Evolutionary conservation across 176 grass and related monocot species (phyloP), one percentile per base, ranked within the genome.

Genomic region (Eremochloa ophiuroides): DNA sequence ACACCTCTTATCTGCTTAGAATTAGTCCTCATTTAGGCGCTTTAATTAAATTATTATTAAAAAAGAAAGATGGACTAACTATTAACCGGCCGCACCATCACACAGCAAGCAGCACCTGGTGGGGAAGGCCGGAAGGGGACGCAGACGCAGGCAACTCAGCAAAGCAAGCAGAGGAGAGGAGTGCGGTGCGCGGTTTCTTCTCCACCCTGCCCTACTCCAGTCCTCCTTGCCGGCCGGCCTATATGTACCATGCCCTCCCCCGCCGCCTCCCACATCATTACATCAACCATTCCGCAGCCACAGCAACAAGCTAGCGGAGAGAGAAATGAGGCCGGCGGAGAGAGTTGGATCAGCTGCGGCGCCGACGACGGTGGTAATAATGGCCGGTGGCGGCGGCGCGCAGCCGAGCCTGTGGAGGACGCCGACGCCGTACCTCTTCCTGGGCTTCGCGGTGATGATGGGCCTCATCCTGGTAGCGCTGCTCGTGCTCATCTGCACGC

Each of bases 381-480:
- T n/a, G 79, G 39, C n/a, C 6, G 16, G 40, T 31, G 47, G 23
- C 47, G 56, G 56, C 12, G 25, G 15, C 3, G 62, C 39, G 10
- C 33, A 20, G 20, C 41, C 7, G 31, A 6, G 41, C 20, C 14
- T 64, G 41, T 89, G 87, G 87, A 60, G 51, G 76, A 89, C 87
- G 63, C 87, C 87, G 7, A 89, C 87, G 82, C 87, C 77, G 41
- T 89, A 85, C 87, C 82, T 89, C 23, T 89, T 85, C 82, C 15
- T 85, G 50, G 87, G 71, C 4, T 81, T 85, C 55, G 34, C 71
- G 7, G 4, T 71, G 48, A 81, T 76, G 82, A 85, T 85, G 87
- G 39, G 31, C 10, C 82, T 89, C 87, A 89, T 85, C 77, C 53
- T 66, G 1, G 63, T 76, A 5, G 87, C 87, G 20, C 87, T 89